phyloP scores from a whole-genome alignment of 139 green algal genomes.

The Tetradesmus obliquus region DNA sequence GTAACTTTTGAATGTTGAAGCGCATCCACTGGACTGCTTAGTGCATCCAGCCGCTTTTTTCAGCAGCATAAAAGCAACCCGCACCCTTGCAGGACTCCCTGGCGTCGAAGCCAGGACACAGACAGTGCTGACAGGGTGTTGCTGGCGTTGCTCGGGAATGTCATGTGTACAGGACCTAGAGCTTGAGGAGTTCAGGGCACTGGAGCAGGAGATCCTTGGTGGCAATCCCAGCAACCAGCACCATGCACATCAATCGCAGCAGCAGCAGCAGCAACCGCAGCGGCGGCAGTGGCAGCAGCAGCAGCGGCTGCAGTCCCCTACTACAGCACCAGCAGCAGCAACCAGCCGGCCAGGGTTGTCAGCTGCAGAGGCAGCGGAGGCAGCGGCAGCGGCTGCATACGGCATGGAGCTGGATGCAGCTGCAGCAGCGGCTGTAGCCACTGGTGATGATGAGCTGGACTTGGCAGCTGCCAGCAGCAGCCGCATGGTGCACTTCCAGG shows the following conservation, averaged over 20 bases:
- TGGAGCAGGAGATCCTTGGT: conserved; percentile 68
- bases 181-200: conserved; percentile 71
- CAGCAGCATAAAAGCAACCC: neutral
- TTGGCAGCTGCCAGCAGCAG: neutral
- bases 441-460: neutral
- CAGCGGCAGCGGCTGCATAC: neutral
- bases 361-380: neutral
- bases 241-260: neutral
- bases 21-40: neutral
- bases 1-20: too few relatives aligned
- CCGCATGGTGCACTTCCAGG: neutral
- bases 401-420: neutral
- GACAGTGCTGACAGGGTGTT: too few relatives aligned
- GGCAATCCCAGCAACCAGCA: neutral
- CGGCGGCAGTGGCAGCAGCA: neutral
- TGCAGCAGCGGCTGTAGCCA: neutral
- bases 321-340: neutral
- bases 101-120: too few relatives aligned
- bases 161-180: conserved; percentile 50
- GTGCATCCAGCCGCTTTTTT: neutral
- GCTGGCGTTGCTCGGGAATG: too few relatives aligned
- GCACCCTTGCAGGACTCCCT: neutral
- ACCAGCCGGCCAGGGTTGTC: neutral
- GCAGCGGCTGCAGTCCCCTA: neutral
- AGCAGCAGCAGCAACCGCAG: conserved; percentile 18